Conservation (phyloP, 208 protist species). For the Borovskyia barvae region DNA sequence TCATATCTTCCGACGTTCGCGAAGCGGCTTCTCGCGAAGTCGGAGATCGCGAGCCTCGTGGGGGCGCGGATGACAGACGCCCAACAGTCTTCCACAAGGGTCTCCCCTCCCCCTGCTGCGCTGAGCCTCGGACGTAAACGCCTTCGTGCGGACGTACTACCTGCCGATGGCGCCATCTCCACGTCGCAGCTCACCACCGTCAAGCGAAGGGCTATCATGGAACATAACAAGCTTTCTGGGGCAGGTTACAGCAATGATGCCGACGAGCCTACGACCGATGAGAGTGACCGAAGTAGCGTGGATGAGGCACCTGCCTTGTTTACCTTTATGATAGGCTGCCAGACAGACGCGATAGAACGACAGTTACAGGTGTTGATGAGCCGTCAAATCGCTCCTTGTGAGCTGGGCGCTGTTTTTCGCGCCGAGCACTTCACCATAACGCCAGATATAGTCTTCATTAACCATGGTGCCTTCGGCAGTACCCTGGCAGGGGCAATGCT, state of each 20-base stretch:
- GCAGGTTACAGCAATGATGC: conserved; percentile 7
- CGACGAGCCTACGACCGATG: background rate
- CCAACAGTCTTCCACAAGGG: no score
- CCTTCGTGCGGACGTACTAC: background rate
- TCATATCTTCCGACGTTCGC: conserved; percentile 43
- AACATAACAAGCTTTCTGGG: background rate
- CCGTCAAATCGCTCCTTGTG: conserved; percentile 7
- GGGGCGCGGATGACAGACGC: background rate
- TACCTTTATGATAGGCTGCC: background rate
- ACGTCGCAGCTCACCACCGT: conserved; percentile 1
- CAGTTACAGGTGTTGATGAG: background rate
- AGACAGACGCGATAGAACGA: conserved; percentile 3
- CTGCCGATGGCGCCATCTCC: conserved; percentile 2
- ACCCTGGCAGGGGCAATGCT: conserved; percentile 54
- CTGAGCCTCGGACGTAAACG: background rate
- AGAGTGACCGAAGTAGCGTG: conserved; percentile 1
- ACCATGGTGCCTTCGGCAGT: conserved; percentile 93
- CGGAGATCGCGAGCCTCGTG: conserved; percentile 26
- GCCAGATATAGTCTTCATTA: conserved; percentile 79
- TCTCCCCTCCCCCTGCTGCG: background rate
- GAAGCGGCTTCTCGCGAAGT: conserved; percentile 30
- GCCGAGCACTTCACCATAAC: conserved; percentile 71
- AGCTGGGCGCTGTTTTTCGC: conserved; percentile 52
- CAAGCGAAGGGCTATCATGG: background rate
- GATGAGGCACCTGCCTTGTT: background rate